Percentiles rank a stretch among this genome's conserved stretches.
Conservation (phyloP, 129 eudicot species). For the Saposhnikovia divaricata region DNA sequence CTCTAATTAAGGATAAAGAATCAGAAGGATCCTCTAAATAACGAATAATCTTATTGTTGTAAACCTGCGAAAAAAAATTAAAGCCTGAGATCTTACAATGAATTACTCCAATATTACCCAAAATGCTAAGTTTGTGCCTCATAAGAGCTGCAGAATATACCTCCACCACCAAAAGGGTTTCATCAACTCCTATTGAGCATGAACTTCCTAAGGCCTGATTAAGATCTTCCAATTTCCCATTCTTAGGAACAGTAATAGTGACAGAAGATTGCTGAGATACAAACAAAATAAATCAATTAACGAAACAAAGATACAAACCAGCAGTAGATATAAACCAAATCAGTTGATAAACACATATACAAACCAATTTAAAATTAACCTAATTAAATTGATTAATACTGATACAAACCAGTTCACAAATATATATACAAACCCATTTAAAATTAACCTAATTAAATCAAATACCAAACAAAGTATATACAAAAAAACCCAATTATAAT, state of each 20-base stretch:
- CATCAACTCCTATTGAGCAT: conserved; percentile 52
- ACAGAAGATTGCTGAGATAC: conserved; percentile 32
- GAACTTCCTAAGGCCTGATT: conserved; percentile 51
- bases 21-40: conserved; percentile 84
- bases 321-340: no score
- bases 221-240: conserved; percentile 84
- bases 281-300: no score
- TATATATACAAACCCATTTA: no score
- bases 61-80: conserved; percentile 53
- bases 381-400: no score
- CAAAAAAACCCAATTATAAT: no score
- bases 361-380: no score
- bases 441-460: no score
- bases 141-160: conserved; percentile 24
- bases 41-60: conserved; percentile 81
- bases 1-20: conserved; percentile 90
- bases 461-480: no score
- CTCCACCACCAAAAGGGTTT: conserved; percentile 88
- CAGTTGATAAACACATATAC: no score
- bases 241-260: conserved; percentile 76
- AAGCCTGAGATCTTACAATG: conserved; percentile 4
- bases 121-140: background rate
- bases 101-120: background rate
- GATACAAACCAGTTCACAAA: no score
- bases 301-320: no score